Conservation (phyloP, 1,284 basidiomycete species). For the Boletus mariae region DNA sequence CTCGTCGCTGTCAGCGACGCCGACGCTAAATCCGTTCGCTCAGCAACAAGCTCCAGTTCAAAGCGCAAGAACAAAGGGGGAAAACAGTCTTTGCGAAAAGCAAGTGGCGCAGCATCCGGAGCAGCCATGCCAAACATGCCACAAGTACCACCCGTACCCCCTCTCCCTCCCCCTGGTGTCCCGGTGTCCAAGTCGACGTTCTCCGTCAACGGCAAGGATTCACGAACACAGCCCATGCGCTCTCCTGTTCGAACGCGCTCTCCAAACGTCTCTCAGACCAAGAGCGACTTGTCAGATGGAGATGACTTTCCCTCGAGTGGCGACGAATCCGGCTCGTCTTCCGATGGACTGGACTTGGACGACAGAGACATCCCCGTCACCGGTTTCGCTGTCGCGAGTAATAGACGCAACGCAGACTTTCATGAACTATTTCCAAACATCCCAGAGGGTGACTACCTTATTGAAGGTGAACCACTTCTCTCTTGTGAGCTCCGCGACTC, state of each 20-base stretch:
- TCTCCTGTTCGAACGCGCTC: slow-evolving; percentile 15
- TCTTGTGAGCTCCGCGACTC: slow-evolving; percentile 3
- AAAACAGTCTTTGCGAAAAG: slow-evolving; percentile 44
- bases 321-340: slow-evolving; percentile 35
- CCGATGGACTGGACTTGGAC: slow-evolving; percentile 50
- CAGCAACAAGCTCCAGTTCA: slow-evolving; percentile 33
- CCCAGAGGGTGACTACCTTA: slow-evolving; percentile 95
- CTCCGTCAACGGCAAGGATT: slow-evolving; percentile 11
- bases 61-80: slow-evolving; percentile 37
- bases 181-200: slow-evolving; percentile 18
- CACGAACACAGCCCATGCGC: neutral
- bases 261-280: slow-evolving; percentile 17
- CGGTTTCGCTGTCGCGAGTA: slow-evolving; percentile 96
- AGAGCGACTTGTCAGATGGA: slow-evolving; percentile 29
- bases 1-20: slow-evolving; percentile 34
- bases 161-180: slow-evolving; percentile 7
- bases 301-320: slow-evolving; percentile 27
- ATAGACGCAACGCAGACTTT: slow-evolving; percentile 93
- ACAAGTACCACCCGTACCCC: slow-evolving; percentile 18
- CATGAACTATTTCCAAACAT: slow-evolving; percentile 87
- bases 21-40: slow-evolving; percentile 40
- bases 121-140: slow-evolving; percentile 61
- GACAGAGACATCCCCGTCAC: slow-evolving; percentile 78
- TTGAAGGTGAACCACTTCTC: slow-evolving; percentile 71
- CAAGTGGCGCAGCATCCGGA: slow-evolving; percentile 59